phyloP scores from a whole-genome alignment of 192 early-diverging fungal genomes.

The Coemansia sp. region DNA sequence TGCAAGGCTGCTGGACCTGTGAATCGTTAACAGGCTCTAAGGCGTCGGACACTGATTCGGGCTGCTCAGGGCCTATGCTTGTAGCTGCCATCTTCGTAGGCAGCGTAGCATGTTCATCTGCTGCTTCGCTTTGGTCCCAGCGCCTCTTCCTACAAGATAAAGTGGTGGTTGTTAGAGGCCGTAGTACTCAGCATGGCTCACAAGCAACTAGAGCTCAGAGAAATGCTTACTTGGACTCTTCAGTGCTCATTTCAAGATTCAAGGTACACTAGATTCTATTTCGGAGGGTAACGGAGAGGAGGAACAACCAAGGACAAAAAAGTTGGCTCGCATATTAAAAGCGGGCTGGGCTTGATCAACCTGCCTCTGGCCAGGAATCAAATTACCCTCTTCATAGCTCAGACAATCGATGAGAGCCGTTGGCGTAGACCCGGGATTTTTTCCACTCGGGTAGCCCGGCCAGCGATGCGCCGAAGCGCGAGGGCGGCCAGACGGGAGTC shows the following conservation, averaged over 20 bases:
- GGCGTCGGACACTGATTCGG: neutral
- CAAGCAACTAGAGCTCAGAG: neutral
- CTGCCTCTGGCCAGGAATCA: too few relatives aligned
- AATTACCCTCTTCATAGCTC: neutral
- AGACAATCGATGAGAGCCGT: conserved; percentile 2
- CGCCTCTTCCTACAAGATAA: conserved; percentile 16
- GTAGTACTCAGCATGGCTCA: neutral
- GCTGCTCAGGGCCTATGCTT: neutral
- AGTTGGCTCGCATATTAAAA: neutral
- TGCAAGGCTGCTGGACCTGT: neutral
- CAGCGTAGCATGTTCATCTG: neutral
- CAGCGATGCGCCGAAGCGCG: conserved; percentile 59
- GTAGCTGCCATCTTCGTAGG: neutral
- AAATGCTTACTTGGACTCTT: neutral
- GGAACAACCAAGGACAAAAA: neutral
- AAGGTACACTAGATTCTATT: neutral
- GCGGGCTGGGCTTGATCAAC: neutral
- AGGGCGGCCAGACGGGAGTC: conserved; percentile 66
- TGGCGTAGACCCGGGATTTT: conserved; percentile 27
- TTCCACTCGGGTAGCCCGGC: conserved; percentile 44
- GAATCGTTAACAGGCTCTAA: neutral
- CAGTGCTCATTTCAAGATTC: conserved; percentile 6
- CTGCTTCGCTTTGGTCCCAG: conserved; percentile 15
- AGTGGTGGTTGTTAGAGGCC: neutral
- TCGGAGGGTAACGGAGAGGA: neutral